Base-by-base conservation (phyloP, 164 flowering plant species). In the Paratinospora sagittata region DNA sequence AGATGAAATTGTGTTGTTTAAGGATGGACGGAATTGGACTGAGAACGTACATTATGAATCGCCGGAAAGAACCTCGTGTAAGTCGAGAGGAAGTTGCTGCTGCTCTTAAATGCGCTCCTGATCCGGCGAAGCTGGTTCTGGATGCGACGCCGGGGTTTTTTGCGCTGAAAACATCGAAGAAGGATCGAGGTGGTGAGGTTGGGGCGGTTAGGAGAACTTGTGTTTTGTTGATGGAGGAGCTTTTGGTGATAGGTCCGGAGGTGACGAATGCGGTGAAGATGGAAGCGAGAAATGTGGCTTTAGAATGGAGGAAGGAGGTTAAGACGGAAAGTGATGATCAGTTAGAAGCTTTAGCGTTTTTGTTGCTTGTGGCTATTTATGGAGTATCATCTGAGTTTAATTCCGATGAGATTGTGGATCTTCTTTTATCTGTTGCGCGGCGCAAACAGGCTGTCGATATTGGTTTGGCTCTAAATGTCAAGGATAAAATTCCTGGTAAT, bases 21-120 rank as follows among this genome's bases (percentile, higher is more conserved):
- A 78, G 65, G 33, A 87, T 86, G 90, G 91, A 90, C 57, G 89
- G 81, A 6, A 63, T 69, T 30, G 90, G 90, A 8, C 64, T 92
- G 72, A 66, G 82, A 27, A 64, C 70, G 0, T 92, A 75, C 66
- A 27, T 88, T 7, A 52, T 63, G 16, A 75, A 78, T 1, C 77
- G 76, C 27, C 71, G 76, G 2, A 77, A 79, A 8, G 85, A 84
- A 13, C 66, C 81, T 14, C 41, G 8, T 3, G 8, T 70, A 0
- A 73, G 83, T 2, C 67, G 79, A 65, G 58, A 34, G 3, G 92
- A 86, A 83, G 70, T 90, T n/a, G 67, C 73, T 0, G 81, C 68
- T 6, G 93, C 91, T 1, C 69, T 87, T 8, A 68, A 57, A 63
- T 72, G 33, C 1, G 77, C 91, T 0, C 57, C 78, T 17, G 91